Evolutionary conservation across 1,284 basidiomycete genomes (phyloP).

Genomic region (Entoloma clypeatum): DNA sequence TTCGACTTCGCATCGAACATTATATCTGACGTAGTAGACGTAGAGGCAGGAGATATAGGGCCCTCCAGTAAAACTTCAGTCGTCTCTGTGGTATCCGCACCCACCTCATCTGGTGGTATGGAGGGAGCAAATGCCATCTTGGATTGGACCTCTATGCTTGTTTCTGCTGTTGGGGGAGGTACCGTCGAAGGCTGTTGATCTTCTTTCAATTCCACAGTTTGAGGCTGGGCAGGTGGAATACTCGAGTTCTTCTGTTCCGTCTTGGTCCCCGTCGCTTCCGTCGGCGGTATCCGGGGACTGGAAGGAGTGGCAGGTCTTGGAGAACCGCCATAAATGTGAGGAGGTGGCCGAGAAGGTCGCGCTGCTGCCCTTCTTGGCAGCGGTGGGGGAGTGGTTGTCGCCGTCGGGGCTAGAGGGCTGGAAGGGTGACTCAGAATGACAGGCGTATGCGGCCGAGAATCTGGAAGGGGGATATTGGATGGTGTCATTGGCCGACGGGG

Average conservation of each 20-base stretch:
- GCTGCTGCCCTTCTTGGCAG: slow-evolving; percentile 53
- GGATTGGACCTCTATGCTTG: slow-evolving; percentile 21
- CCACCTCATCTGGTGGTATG: not conserved
- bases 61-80: too few species aligned
- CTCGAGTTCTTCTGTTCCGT: too few species aligned
- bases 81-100: too few species aligned
- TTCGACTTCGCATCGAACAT: too few species aligned
- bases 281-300: not conserved
- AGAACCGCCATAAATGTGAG: slow-evolving; percentile 15
- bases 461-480: slow-evolving; percentile 38
- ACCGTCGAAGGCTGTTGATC: not conserved
- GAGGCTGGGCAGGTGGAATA: too few species aligned
- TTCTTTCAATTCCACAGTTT: too few species aligned
- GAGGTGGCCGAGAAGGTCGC: slow-evolving; percentile 24
- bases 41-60: too few species aligned
- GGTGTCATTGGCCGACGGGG: slow-evolving; percentile 22
- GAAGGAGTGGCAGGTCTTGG: slow-evolving; percentile 5
- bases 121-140: too few species aligned
- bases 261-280: not conserved
- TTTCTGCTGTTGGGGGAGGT: slow-evolving; percentile 23
- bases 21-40: too few species aligned
- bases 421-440: slow-evolving; percentile 26
- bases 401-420: slow-evolving; percentile 11
- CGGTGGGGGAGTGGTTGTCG: slow-evolving; percentile 42
- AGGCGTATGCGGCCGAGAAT: slow-evolving; percentile 42